A percentile compares a stretch with the other conserved stretches of the same genome.
Evolutionary conservation across 1,284 basidiomycete genomes (phyloP).

Genomic region (Phlebopus sp.): DNA sequence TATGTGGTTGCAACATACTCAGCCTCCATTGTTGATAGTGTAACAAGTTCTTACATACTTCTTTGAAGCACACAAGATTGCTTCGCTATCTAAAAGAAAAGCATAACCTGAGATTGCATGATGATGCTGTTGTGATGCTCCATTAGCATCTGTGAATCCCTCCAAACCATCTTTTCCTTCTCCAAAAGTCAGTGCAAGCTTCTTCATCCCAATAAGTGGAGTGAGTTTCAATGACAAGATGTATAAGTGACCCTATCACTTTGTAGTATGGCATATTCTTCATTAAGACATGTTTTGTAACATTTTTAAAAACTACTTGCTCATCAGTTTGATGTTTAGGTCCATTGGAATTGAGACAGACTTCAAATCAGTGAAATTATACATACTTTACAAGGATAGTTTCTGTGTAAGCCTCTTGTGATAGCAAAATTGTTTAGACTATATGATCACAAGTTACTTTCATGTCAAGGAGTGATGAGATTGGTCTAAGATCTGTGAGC

Average conservation of each 20-base stretch:
- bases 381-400: constrained; percentile 15
- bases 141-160: constrained; percentile 26
- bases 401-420: constrained; percentile 27
- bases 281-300: neutral
- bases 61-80: constrained; percentile 36
- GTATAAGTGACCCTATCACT: constrained; percentile 33
- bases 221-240: constrained; percentile 28
- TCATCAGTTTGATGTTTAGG: constrained; percentile 15
- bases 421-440: constrained; percentile 13
- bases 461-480: constrained; percentile 28
- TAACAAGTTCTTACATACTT: constrained; percentile 34
- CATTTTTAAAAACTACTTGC: neutral
- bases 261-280: constrained; percentile 25
- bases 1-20: constrained; percentile 35
- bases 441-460: constrained; percentile 20
- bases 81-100: constrained; percentile 33
- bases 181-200: constrained; percentile 25
- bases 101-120: constrained; percentile 33
- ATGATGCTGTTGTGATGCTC: constrained; percentile 12
- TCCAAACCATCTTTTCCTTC: constrained; percentile 20
- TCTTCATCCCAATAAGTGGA: constrained; percentile 24
- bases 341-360: constrained; percentile 27
- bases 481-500: neutral
- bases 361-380: constrained; percentile 18
- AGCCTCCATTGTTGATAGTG: constrained; percentile 33